phyloP scores from a whole-genome alignment of 441 rosid species.

The Geranium incanum region DNA sequence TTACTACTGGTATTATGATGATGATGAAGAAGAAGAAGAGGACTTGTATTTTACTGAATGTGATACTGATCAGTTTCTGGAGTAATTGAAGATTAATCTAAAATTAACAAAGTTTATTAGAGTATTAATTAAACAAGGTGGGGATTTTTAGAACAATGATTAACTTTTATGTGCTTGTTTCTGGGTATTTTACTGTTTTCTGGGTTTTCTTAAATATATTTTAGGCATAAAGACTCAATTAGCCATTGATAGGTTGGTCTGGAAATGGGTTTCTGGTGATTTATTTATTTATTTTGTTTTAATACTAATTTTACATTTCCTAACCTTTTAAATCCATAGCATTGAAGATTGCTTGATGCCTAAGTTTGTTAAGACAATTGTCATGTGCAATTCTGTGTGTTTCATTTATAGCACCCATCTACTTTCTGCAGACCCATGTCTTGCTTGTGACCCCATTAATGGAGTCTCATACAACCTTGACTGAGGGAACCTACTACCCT shows the following conservation, averaged over 20 bases:
- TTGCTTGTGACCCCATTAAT: constrained; percentile 12
- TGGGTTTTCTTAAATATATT: neutral
- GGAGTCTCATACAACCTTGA: constrained; percentile 18
- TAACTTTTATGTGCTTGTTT: neutral
- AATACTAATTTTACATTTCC: constrained; percentile 4
- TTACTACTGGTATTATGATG: neutral
- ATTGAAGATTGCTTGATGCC: constrained; percentile 6
- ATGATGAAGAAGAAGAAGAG: too few relatives aligned
- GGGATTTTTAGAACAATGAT: too few relatives aligned
- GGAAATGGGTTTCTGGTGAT: neutral
- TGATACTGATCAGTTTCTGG: too few relatives aligned
- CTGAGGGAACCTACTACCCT: constrained; percentile 12
- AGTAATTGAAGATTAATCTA: too few relatives aligned
- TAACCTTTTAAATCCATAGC: neutral
- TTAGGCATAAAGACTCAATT: neutral
- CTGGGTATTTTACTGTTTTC: neutral
- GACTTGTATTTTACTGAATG: too few relatives aligned
- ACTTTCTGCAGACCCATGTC: constrained; percentile 22
- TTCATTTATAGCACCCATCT: constrained; percentile 23
- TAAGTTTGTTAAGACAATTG: constrained; percentile 19
- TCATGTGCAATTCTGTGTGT: constrained; percentile 27
- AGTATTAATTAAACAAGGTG: too few relatives aligned
- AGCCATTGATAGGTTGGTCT: neutral
- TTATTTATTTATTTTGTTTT: constrained; percentile 6
- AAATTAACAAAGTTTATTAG: too few relatives aligned